phyloP scores from a whole-genome alignment of 768 basidiomycete genomes.

The Macrolepiota fuliginosa region DNA sequence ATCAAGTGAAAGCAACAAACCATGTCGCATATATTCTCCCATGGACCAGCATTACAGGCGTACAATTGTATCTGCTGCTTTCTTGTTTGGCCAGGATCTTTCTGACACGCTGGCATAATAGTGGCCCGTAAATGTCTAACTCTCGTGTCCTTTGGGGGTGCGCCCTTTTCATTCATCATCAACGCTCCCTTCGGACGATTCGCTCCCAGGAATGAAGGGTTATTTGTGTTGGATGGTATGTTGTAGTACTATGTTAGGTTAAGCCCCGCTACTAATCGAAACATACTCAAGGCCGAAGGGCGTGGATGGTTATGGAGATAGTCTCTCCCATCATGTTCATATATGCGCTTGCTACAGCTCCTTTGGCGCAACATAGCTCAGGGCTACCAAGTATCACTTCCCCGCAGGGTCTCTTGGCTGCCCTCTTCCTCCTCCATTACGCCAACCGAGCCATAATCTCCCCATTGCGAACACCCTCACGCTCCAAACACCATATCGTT shows the following conservation, averaged over 20 bases:
- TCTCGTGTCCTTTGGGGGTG: slow-evolving; percentile 31
- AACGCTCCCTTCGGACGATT: slow-evolving; percentile 86
- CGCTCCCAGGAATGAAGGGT: slow-evolving; percentile 42
- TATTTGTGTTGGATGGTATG: slow-evolving; percentile 31
- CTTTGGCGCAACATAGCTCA: slow-evolving; percentile 38
- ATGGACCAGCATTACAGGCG: slow-evolving; percentile 3
- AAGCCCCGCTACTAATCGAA: background rate
- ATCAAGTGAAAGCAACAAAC: background rate
- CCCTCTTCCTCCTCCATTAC: slow-evolving; percentile 75
- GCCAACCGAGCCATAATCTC: slow-evolving; percentile 78
- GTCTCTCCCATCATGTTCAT: slow-evolving; percentile 57
- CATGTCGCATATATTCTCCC: slow-evolving; percentile 5
- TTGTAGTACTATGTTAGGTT: background rate
- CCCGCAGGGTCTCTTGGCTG: slow-evolving; percentile 49
- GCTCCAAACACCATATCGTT: slow-evolving; percentile 70
- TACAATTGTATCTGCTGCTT: background rate
- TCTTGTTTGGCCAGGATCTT: background rate
- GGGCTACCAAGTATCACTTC: slow-evolving; percentile 28
- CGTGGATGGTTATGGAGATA: slow-evolving; percentile 84
- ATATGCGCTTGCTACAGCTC: slow-evolving; percentile 45
- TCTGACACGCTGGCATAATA: background rate
- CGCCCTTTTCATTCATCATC: slow-evolving; percentile 44
- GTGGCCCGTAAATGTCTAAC: slow-evolving; percentile 42
- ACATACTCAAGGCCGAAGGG: slow-evolving; percentile 44
- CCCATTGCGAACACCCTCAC: slow-evolving; percentile 76